Conservation (phyloP, 176 grass and related monocot species). For the Hordeum marinum region DNA sequence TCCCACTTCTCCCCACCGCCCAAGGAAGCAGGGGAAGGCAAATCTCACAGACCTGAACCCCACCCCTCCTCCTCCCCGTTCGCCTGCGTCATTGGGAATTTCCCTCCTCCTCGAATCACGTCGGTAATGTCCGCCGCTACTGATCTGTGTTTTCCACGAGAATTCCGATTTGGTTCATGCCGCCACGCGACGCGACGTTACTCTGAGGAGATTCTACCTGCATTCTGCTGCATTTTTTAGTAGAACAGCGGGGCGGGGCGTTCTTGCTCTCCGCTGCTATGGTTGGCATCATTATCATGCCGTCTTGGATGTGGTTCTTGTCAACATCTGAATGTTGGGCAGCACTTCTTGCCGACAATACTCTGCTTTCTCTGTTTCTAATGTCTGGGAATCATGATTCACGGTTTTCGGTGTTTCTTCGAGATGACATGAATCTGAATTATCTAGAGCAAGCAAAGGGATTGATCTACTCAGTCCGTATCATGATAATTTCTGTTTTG, state of each 20-base stretch:
- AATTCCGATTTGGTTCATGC: not conserved
- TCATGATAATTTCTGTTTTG: not conserved
- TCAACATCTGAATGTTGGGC: not conserved
- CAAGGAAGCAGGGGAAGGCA: conserved; percentile 11
- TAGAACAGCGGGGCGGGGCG: not conserved
- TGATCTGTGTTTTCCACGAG: not conserved
- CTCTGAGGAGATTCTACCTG: not conserved
- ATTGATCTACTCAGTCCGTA: too few species aligned
- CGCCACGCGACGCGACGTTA: not conserved
- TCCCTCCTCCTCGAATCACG: not conserved
- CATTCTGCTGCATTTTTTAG: not conserved
- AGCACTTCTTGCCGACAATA: not conserved
- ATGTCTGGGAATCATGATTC: not conserved
- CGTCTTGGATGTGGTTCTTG: not conserved
- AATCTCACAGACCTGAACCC: not conserved
- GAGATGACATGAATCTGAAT: not conserved
- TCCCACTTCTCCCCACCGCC: conserved; percentile 12
- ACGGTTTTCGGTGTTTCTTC: not conserved
- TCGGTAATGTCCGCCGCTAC: not conserved
- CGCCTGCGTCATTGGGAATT: not conserved
- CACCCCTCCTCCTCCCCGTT: too few species aligned
- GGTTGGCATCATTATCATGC: not conserved
- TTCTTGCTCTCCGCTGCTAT: not conserved
- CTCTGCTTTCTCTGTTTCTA: too few species aligned
- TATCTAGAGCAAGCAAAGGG: conserved; percentile 10